Base-by-base conservation (phyloP, 768 basidiomycete species). In the Mycena polygramma region DNA sequence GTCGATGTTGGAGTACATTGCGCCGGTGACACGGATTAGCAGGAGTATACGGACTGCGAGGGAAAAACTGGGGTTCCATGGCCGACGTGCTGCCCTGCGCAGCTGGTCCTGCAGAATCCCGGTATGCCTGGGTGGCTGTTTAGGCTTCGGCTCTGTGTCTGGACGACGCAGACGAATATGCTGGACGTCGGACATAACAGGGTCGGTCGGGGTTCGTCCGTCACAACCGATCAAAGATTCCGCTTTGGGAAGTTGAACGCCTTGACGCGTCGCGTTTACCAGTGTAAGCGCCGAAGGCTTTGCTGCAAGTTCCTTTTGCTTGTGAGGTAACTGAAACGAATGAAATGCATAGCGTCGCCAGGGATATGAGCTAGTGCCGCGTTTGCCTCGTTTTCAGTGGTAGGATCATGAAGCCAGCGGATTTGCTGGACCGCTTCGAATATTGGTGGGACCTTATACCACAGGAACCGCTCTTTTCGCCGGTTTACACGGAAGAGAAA, bases 1-100 rank as follows among this genome's bases (percentile, higher is more conserved):
- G 75, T 91, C 90, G 65, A 97, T 94, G 73, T 95, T 95, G 15
- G 93, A 89, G 78, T 99, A 99, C 96, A 99, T 98, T 3, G 96
- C 98, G 1, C 88, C 91, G 30, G 89, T 82, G 37, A 96, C 86
- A 22, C 98, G 89, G 20, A 98, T 77, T 19, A 99, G 86, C 58
- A 98, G 82, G 48, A 98, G 78, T 48, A 98, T 87, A 57, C 97
- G 90, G 69, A 98, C 83, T 7, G 96, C 98, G 8, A 93, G 83
- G 43, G 91, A 92, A 76, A 96, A 92, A 71, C 90, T 88, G 55
- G 98, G 97, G 58, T 88, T 88, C 91, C 94, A 95, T 87, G 95
- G 95, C 45, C 89, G 88, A 57, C 89, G 88, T 73, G 91, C 89
- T 43, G 92, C 81, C 77, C 92, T 89, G 70, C 93, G 88, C 66